These are phyloP conservation scores for Skeletonema tropicum DNA, from an alignment of 108 stramenopile genomes.

Conservation along the genomic window DNA sequence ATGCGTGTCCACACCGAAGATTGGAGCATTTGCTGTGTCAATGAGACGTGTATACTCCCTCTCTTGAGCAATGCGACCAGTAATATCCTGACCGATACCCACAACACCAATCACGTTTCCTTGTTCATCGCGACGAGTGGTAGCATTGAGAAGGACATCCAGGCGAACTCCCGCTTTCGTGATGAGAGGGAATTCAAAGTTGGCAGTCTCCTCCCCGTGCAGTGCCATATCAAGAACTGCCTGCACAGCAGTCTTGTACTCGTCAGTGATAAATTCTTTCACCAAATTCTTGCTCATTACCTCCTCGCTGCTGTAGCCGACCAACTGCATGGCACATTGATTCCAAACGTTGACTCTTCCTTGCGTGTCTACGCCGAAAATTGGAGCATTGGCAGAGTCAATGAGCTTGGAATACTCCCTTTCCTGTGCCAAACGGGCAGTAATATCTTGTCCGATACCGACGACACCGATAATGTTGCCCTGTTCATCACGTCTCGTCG, in stretches of 20 bases:
- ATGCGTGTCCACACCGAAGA: constrained; percentile 51
- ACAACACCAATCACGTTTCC: constrained; percentile 73
- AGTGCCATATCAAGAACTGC: constrained; percentile 35
- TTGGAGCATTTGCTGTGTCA: constrained; percentile 53
- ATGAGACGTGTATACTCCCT: constrained; percentile 41
- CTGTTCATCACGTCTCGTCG: constrained; percentile 67
- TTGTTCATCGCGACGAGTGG: constrained; percentile 70
- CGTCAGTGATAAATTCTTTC: constrained; percentile 39
- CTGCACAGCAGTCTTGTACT: constrained; percentile 20
- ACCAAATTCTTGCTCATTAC: constrained; percentile 40
- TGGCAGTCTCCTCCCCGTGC: constrained; percentile 44
- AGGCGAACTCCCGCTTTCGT: constrained; percentile 57
- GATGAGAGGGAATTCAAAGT: constrained; percentile 39
- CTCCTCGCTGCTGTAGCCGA: constrained; percentile 34
- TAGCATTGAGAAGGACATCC: constrained; percentile 73
- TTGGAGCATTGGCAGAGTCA: constrained; percentile 83
- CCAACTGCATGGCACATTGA: constrained; percentile 27
- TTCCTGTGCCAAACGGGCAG: constrained; percentile 57
- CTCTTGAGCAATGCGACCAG: constrained; percentile 47
- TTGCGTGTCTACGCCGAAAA: constrained; percentile 78
- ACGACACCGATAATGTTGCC: constrained; percentile 69
- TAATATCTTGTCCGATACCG: constrained; percentile 73
- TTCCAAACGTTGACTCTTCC: constrained; percentile 79
- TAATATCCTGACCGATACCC: constrained; percentile 58
- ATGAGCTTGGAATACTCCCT: constrained; percentile 72